Evolutionary conservation across 306 rosid species (phyloP), one percentile per base, ranked within the genome.

Genomic region (Neltuma alba): DNA sequence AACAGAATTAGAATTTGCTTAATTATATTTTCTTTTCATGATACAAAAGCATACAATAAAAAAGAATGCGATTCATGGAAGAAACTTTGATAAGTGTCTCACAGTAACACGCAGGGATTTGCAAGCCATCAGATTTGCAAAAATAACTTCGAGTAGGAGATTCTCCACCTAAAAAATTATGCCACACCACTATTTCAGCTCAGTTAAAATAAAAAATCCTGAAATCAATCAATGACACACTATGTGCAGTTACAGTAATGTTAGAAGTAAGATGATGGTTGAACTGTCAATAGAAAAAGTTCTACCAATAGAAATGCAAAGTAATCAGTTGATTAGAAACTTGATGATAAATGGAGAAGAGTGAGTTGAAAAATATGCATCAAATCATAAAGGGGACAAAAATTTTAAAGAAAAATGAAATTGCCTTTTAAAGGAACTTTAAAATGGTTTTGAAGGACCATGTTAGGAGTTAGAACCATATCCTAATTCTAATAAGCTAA

Each of bases 131-230:
- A 95, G 93, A 84, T 90, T 92, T 42, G 91, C 97, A 28, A 76
- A 85, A 62, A 95, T 92, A 76, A 95, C 99, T 84, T 95, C 96
- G 33, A 95, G 97, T 48, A 92, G 48, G 72, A 92, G 92, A 78
- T 91, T 95, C 72, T 91, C 89, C 78, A 90, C 98, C 98, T 95
- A 85, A 84, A 84, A 18, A 47, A 34, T 85, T 76, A 79, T 13
- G 31, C 54, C 72, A 6, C 52, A 40, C 33, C 62, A 74, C 40
- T 15, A 16, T 23, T 71, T 66, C 79, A 73, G 79, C 41, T 60
- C 70, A 75, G 71, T 76, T 25, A 27, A 18, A 25, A 37, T 16
- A 4, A 2, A 74, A 30, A 45, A 23, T n/a, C 57, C 60, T 73
- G 30, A 76, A 76, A 57, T 28, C 15, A 75, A 83, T 14, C 78